Evolutionary conservation across 306 rosid species (phyloP), one percentile per base, ranked within the genome.

Genomic region (Vicia faba): DNA sequence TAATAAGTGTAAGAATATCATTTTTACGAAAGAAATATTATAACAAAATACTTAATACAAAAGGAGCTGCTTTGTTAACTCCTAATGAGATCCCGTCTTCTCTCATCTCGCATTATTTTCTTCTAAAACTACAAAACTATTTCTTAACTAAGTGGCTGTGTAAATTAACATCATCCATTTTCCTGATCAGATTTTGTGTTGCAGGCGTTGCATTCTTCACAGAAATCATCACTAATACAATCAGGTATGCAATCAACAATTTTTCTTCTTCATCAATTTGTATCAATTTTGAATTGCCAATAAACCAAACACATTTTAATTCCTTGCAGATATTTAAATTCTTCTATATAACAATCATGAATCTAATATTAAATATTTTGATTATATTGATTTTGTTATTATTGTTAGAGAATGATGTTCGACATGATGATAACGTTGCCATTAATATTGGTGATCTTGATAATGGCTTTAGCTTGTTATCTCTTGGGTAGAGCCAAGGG

Each of bases 381-480:
- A 23, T 48, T 53, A 3, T 16, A 0, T 65, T 12, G 40, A 35
- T 4, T 58, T 60, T 25, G 13, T 18, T 49, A 18, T 49, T 15
- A 15, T 7, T 46, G 20, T 62, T 65, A 56, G 55, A 63, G 48
- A 64, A 86, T 83, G 88, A 81, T 73, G 35, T 73, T 38, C 14
- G 39, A 76, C 5, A 1, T 83, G 64, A 84, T 83, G 73, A 33
- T 86, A 16, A 81, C 88, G 5, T 33, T 83, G 81, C 91, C 91
- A 3, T 45, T 79, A 61, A 73, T 83, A 39, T 43, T 86, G 66
- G 54, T 83, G 58, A 79, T 86, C 23, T 46, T 83, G 79, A 74
- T 83, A 61, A n/a, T 86, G 44, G 86, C 81, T 13, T 23, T 83
- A 48, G 86, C 64, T 11, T 86, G 81, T 63, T 88, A 83, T 80